Evolutionary conservation across 2,329 filamentous ascomycete species (phyloP).

Genomic region (Hypomyces rosellus): DNA sequence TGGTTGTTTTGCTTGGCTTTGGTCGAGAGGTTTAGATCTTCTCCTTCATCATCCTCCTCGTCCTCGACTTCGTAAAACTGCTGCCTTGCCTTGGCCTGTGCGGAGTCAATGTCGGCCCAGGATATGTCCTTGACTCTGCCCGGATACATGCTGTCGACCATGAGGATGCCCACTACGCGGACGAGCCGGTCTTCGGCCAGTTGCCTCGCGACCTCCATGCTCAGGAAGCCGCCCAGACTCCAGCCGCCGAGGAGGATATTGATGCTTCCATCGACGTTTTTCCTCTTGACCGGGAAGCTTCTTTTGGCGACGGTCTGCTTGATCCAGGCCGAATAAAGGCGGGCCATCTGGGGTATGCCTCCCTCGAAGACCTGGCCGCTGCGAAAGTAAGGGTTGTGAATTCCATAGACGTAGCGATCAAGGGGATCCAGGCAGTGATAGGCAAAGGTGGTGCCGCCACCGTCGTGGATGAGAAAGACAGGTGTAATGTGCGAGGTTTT

Average conservation of each 20-base stretch:
- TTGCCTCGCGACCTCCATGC: constrained; percentile 43
- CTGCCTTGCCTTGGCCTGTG: not conserved
- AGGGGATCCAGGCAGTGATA: constrained; percentile 49
- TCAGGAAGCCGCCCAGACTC: constrained; percentile 48
- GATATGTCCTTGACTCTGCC: constrained; percentile 2
- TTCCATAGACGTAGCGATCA: constrained; percentile 44
- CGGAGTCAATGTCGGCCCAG: not conserved
- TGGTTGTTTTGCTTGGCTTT: constrained; percentile 29
- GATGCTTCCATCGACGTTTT: constrained; percentile 21
- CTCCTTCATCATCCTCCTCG: constrained; percentile 11
- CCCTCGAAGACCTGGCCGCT: constrained; percentile 42
- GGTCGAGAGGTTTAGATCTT: not conserved
- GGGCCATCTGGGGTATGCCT: constrained; percentile 49
- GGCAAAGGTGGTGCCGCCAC: constrained; percentile 53
- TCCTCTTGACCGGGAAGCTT: constrained; percentile 22
- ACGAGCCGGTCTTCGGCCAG: constrained; percentile 31
- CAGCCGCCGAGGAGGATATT: constrained; percentile 48
- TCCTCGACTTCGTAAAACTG: not conserved
- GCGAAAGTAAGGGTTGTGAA: constrained; percentile 48
- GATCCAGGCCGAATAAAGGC: constrained; percentile 42
- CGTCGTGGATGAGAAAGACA: constrained; percentile 53
- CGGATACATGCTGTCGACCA: constrained; percentile 46
- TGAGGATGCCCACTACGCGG: constrained; percentile 42
- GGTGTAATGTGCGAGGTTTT: constrained; percentile 30
- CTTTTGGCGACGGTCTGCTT: constrained; percentile 27